A percentile compares a stretch with the other conserved stretches of the same genome.
Evolutionary conservation across 129 eudicot genomes (phyloP).

Genomic region (Arctium lappa): DNA sequence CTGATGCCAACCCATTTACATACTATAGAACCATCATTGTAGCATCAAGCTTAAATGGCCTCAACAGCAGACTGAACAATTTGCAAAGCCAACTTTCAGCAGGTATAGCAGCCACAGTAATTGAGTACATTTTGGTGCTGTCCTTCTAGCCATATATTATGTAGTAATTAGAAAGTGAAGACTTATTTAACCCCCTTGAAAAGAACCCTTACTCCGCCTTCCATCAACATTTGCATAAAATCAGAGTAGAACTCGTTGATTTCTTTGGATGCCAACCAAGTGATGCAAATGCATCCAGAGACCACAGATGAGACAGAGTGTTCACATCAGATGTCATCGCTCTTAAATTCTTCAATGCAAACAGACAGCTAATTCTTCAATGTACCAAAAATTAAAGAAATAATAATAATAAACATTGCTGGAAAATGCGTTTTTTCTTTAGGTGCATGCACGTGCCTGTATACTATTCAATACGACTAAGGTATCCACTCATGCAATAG

Average conservation of each 20-base stretch:
- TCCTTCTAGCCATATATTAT: not conserved
- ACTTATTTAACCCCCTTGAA: not conserved
- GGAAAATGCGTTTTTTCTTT: not conserved
- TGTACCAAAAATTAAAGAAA: not conserved
- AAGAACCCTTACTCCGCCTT: not conserved
- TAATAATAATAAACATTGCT: not conserved
- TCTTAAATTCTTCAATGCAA: not conserved
- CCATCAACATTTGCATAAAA: not conserved
- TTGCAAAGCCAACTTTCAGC: not conserved
- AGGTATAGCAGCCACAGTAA: not conserved
- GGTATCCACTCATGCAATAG: not conserved
- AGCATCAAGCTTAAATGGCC: not conserved
- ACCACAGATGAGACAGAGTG: not conserved
- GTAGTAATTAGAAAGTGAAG: not conserved
- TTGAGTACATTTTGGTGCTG: not conserved
- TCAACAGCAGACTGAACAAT: not conserved
- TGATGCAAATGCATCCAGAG: not conserved
- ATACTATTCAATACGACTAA: not conserved
- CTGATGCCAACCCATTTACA: not conserved
- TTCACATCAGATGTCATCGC: not conserved
- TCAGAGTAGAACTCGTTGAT: not conserved
- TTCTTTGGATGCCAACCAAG: not conserved
- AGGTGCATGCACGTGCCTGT: not conserved
- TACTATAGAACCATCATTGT: not conserved
- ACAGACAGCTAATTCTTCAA: slow-evolving; percentile 2